Conservation (phyloP, 108 stramenopile genomes). For the Cyclotella baltica region DNA sequence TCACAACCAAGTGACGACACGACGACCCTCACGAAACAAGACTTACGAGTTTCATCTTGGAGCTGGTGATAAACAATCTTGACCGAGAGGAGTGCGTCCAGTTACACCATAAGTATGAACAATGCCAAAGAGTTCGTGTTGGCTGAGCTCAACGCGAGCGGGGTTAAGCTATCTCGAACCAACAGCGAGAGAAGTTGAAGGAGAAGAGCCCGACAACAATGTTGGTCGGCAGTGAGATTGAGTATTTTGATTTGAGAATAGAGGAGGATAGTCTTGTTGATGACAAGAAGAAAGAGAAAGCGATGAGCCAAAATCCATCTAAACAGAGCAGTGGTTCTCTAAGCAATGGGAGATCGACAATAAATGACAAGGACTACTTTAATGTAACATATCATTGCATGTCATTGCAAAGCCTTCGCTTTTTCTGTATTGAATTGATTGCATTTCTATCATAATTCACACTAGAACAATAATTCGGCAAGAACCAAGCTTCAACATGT, state of each 20-base stretch:
- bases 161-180: not conserved
- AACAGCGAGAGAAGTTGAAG: not conserved
- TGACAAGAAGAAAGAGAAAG: not conserved
- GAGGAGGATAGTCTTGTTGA: not conserved
- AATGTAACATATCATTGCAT: too few relatives aligned
- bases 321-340: not conserved
- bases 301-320: not conserved
- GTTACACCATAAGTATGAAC: too few relatives aligned
- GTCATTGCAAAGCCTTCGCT: too few relatives aligned
- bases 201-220: not conserved
- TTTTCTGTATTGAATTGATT: too few relatives aligned
- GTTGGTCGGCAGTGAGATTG: not conserved
- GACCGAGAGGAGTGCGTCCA: constrained; percentile 50
- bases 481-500: too few relatives aligned
- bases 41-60: constrained; percentile 62
- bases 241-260: too few relatives aligned
- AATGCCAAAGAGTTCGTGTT: too few relatives aligned
- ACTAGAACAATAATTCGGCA: too few relatives aligned
- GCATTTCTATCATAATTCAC: too few relatives aligned
- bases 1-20: constrained; percentile 48
- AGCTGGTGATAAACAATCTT: constrained; percentile 40
- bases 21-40: constrained; percentile 48
- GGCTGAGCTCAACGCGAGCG: too few relatives aligned
- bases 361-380: not conserved
- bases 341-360: constrained; percentile 1